phyloP scores from a whole-genome alignment of 2,329 filamentous ascomycete species.

The Mycocentrospora acerina region DNA sequence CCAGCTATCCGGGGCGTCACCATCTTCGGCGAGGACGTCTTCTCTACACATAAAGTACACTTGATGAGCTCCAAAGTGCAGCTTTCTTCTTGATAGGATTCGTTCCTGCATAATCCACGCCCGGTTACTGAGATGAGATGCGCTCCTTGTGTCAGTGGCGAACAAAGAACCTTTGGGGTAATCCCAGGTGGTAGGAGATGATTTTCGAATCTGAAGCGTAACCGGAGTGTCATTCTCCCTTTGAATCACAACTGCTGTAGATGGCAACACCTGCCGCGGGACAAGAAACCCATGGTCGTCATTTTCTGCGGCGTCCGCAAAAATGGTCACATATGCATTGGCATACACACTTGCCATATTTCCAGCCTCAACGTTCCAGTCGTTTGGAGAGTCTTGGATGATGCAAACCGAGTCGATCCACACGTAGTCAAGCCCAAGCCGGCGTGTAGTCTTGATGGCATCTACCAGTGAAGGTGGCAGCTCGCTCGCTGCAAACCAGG shows the following conservation, averaged over 20 bases:
- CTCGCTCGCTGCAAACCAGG: too few species aligned
- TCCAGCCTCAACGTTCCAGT: slow-evolving; percentile 37
- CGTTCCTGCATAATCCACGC: too few species aligned
- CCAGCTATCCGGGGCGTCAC: too few species aligned
- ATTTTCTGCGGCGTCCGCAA: slow-evolving; percentile 27
- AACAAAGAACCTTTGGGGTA: slow-evolving; percentile 28
- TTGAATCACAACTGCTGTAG: too few species aligned
- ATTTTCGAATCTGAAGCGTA: slow-evolving; percentile 29
- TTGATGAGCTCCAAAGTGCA: slow-evolving; percentile 37
- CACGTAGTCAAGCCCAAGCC: slow-evolving; percentile 35
- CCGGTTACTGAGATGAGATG: slow-evolving; percentile 38
- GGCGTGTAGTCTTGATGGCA: slow-evolving; percentile 34
- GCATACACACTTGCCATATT: slow-evolving; percentile 41
- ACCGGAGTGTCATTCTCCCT: slow-evolving; percentile 27
- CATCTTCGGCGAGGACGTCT: slow-evolving; percentile 34
- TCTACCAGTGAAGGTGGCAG: slow-evolving; percentile 30
- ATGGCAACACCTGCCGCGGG: too few species aligned
- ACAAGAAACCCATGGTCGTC: slow-evolving; percentile 24
- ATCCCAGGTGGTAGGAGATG: slow-evolving; percentile 23
- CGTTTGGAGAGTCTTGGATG: slow-evolving; percentile 34
- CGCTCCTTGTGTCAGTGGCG: slow-evolving; percentile 28
- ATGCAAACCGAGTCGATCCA: slow-evolving; percentile 42
- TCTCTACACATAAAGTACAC: slow-evolving; percentile 40
- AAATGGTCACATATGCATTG: slow-evolving; percentile 35
- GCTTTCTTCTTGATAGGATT: too few species aligned